Evolutionary conservation across 495 filamentous ascomycete species (phyloP), one percentile per base, ranked within the genome.

Genomic region (Podospora appendiculata): DNA sequence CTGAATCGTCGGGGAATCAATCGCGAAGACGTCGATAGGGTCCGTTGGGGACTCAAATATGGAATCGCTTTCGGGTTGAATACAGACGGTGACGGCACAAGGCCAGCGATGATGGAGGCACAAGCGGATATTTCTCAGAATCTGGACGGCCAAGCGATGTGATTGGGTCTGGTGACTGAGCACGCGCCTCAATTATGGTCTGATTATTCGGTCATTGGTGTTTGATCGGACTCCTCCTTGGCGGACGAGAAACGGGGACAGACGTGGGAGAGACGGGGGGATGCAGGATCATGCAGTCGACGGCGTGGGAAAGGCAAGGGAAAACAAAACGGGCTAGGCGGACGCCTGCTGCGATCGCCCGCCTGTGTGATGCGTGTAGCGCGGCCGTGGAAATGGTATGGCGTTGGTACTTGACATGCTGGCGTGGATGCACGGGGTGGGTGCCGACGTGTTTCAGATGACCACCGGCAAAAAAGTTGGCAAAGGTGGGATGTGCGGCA

Each of bases 161-260:
- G 25, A 25, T 25, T 25, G 25, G 25, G 25, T 25, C 41, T 25
- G 41, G 48, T 33, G 32, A 13, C 19, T 14, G 17, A 14, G 38
- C 48, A 50, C 12, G 48, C 36, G 36, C 47, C 38, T 17, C n/a
- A 18, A 33, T 16, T 47, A 34, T 53, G 51, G 51, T 19, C 51
- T 53, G 51, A 53, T 53, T 47, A 39, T 53, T 38, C 44, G 47
- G 51, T 53, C 51, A 53, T 53, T 47, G 43, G 9, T 53, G 51
- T 53, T 53, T 53, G 38, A 40, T 40, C 13, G 48, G 19, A 14
- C 13, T 8, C 47, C 34, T 32, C 36, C 36, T 13, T 13, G 9
- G 36, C 13, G 36, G 13, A 13, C 36, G 10, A 38, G 10, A 10
- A 38, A 13, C 36, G 10, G 13, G 10, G 10, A 10, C 36, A 13